Evolutionary conservation across 768 basidiomycete species (phyloP), one percentile per base, ranked within the genome.

Genomic region (Agaricus blazei): DNA sequence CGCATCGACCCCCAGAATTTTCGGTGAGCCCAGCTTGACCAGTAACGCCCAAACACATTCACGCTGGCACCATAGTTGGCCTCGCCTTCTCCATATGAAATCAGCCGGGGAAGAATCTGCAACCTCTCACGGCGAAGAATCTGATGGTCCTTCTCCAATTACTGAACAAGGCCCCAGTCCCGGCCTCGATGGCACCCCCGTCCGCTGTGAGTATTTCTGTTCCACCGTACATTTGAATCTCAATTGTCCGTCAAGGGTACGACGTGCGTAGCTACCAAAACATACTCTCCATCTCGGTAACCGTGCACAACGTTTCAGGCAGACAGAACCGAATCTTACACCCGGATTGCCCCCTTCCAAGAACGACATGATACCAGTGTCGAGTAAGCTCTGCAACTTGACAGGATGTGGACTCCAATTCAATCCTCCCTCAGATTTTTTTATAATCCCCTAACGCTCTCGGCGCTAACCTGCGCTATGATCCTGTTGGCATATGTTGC

Each of bases 281-380:
- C 50, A 61, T 49, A 54, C 19, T 19, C 19, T 19, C 19, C 19
- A 19, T 40, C 58, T n/a, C 45, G 55, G 54, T 54, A 51, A 52
- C 45, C 47, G 42, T 54, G 42, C 14, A 8, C 5, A 37, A 48
- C 34, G 45, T 54, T 58, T 28, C 66, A 93, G 90, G 91, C 91
- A 56, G 82, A 93, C 71, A 84, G 89, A 60, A 84, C 86, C 46
- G 90, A 93, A 67, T 63, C 90, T 9, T 93, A 93, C 65, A 93
- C 90, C 19, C 80, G 84, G 56, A 93, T 90, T 61, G 76, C 77
- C 45, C 90, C 90, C 27, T 93, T 93, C 67, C 89, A 92, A 67
- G 88, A 91, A 72, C 83, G 77, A 63, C 79, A 84, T 65, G 90
- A 93, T 65, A 89, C 90, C 24, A 88, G 83, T 60, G 79, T 93